Conservation (phyloP, 2,329 filamentous ascomycete genomes). For the Xylaria sp. region DNA sequence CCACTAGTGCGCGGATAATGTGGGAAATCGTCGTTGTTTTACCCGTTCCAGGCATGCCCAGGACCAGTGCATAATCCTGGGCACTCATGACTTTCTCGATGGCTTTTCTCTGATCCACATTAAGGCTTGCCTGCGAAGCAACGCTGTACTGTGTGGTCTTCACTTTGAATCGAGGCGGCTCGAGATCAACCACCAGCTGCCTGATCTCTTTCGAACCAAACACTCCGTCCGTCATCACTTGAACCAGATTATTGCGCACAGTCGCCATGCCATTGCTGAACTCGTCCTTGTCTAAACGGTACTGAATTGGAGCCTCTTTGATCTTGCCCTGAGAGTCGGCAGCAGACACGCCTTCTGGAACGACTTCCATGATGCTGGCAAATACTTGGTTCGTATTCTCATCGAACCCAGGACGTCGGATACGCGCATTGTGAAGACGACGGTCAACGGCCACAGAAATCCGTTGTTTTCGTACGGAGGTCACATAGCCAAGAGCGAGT, state of each 20-base stretch:
- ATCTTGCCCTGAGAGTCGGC: slow-evolving; percentile 49
- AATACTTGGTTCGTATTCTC: slow-evolving; percentile 76
- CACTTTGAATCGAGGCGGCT: slow-evolving; percentile 66
- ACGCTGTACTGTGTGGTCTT: slow-evolving; percentile 59
- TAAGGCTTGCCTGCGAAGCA: slow-evolving; percentile 62
- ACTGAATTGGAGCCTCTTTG: slow-evolving; percentile 56
- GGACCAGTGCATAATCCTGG: slow-evolving; percentile 89
- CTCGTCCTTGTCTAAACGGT: slow-evolving; percentile 93
- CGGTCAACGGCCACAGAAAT: slow-evolving; percentile 90
- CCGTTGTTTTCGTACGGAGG: slow-evolving; percentile 64
- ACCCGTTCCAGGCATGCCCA: slow-evolving; percentile 96
- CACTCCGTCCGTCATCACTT: slow-evolving; percentile 77
- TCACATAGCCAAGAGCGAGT: slow-evolving; percentile 85
- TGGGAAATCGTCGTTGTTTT: slow-evolving; percentile 98
- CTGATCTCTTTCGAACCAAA: slow-evolving; percentile 68
- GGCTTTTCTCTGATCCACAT: slow-evolving; percentile 78
- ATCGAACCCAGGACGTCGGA: slow-evolving; percentile 70
- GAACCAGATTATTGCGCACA: slow-evolving; percentile 87
- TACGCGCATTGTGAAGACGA: slow-evolving; percentile 78
- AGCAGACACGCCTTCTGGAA: slow-evolving; percentile 48
- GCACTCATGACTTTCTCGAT: slow-evolving; percentile 96
- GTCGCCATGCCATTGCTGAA: slow-evolving; percentile 97
- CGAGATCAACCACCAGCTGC: slow-evolving; percentile 72
- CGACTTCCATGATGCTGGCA: slow-evolving; percentile 84
- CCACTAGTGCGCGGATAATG: slow-evolving; percentile 84